phyloP scores from a whole-genome alignment of 2,329 filamentous ascomycete species.

The Stachybotrys elegans region DNA sequence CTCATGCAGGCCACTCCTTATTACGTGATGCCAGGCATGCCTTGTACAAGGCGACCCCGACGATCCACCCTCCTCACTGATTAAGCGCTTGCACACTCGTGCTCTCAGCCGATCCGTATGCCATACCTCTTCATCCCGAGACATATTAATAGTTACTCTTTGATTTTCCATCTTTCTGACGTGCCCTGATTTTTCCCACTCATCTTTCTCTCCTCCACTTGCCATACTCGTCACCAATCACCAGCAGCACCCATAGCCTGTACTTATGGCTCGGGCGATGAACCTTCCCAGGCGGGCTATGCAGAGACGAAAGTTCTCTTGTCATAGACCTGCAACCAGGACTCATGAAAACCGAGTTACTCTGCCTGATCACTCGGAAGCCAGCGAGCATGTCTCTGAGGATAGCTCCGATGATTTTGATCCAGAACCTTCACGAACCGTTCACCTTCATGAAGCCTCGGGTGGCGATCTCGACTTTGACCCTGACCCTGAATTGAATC shows the following conservation, averaged over 20 bases:
- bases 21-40: neutral
- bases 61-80: neutral
- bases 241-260: neutral
- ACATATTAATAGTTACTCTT: neutral
- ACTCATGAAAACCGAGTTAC: neutral
- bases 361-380: neutral
- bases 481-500: neutral
- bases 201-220: neutral
- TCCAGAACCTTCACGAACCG: neutral
- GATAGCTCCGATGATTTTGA: neutral
- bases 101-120: neutral
- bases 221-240: neutral
- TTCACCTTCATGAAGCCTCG: neutral
- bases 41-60: neutral
- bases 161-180: neutral
- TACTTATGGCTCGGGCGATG: neutral
- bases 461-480: neutral
- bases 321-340: neutral
- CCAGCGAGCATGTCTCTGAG: neutral
- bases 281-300: neutral
- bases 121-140: neutral
- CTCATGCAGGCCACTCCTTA: neutral
- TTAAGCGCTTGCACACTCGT: neutral
- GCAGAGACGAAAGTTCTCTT: neutral
- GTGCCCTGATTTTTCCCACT: neutral